phyloP scores from a whole-genome alignment of 257 asterid species.

The Sherardia arvensis region DNA sequence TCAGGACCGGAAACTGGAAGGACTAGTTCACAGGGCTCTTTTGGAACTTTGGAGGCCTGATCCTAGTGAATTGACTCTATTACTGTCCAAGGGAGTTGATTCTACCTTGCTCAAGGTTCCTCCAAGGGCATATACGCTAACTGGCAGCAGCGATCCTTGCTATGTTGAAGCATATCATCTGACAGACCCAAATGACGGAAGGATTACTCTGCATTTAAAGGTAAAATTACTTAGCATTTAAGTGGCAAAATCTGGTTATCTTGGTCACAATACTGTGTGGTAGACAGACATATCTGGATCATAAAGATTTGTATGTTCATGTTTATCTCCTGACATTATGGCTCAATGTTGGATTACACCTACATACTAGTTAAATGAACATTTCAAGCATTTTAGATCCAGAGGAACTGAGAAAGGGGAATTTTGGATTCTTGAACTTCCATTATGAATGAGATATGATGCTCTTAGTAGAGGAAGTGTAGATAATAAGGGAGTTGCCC shows the following conservation, averaged over 20 bases:
- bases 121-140: slow-evolving; percentile 66
- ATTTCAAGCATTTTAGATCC: background rate
- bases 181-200: slow-evolving; percentile 87
- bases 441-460: background rate
- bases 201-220: slow-evolving; percentile 80
- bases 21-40: slow-evolving; percentile 80
- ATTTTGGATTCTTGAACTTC: background rate
- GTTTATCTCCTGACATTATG: background rate
- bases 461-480: background rate
- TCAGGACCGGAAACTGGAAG: slow-evolving; percentile 85
- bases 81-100: slow-evolving; percentile 59
- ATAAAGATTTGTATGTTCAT: background rate
- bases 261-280: background rate
- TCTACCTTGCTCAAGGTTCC: slow-evolving; percentile 64
- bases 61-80: slow-evolving; percentile 66
- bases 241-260: background rate
- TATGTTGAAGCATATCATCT: slow-evolving; percentile 88
- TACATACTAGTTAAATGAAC: background rate
- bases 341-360: background rate
- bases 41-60: slow-evolving; percentile 92
- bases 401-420: background rate
- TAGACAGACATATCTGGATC: background rate
- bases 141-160: slow-evolving; percentile 94
- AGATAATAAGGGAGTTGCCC: background rate
- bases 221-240: slow-evolving; percentile 16